Conservation (phyloP, 75 land plant genomes). For the Gnetum montanum region DNA sequence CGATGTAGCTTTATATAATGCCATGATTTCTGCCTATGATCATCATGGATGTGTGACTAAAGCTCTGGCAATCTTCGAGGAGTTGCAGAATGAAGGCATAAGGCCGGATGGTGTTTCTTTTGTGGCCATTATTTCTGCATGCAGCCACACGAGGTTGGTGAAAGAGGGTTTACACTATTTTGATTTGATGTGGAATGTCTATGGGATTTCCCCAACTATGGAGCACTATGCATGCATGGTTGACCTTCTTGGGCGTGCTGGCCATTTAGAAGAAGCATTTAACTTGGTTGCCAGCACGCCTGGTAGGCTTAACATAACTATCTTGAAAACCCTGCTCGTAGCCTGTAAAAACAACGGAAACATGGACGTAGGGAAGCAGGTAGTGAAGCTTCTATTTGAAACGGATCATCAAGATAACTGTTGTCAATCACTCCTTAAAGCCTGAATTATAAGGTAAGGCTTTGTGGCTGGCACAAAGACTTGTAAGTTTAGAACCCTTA, state of each 20-base stretch:
- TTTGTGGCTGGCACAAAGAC: too few species aligned
- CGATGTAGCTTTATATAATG: constrained; percentile 4
- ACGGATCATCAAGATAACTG: constrained; percentile 48
- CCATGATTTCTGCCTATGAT: not conserved
- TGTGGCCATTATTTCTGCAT: constrained; percentile 5
- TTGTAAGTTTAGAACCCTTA: too few species aligned
- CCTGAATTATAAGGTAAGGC: too few species aligned
- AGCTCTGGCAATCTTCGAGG: constrained; percentile 4
- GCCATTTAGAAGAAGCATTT: constrained; percentile 45
- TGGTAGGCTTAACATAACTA: constrained; percentile 38
- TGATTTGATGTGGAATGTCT: constrained; percentile 35
- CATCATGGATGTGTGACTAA: constrained; percentile 1
- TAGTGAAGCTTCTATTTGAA: constrained; percentile 44
- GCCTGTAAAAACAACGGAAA: constrained; percentile 53
- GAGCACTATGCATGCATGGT: constrained; percentile 76
- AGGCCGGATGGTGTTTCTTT: constrained; percentile 6
- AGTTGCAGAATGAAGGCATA: not conserved
- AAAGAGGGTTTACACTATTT: constrained; percentile 48
- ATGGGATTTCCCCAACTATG: constrained; percentile 40
- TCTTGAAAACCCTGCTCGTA: constrained; percentile 56
- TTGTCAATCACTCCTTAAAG: too few species aligned
- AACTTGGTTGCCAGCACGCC: constrained; percentile 50
- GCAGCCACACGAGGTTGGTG: constrained; percentile 52
- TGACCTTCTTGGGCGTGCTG: constrained; percentile 70
- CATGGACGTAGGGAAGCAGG: constrained; percentile 39